Evolutionary conservation across 768 basidiomycete genomes (phyloP).

Genomic region (Russula abietina): DNA sequence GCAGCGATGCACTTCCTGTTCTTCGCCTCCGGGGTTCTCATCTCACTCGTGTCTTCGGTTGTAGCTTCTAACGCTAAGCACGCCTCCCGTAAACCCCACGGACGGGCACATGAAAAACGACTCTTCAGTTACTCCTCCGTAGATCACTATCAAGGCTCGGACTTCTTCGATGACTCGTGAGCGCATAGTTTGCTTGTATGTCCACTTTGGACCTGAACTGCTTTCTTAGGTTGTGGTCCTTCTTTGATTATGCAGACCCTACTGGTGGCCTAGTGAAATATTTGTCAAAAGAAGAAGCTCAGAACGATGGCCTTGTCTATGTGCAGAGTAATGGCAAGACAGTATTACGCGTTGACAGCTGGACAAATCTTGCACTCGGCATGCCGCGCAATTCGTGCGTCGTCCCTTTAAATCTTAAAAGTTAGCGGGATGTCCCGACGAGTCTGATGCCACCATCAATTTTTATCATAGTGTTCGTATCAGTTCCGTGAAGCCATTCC

Average conservation of each 20-base stretch:
- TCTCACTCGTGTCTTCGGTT: not conserved
- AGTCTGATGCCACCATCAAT: not conserved
- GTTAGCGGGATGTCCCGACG: not conserved
- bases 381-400: slow-evolving; percentile 18
- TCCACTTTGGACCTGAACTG: not conserved
- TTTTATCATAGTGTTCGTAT: not conserved
- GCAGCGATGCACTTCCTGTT: not conserved
- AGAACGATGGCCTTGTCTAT: not conserved
- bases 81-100: not conserved
- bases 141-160: not conserved
- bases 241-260: not conserved
- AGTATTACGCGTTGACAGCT: not conserved
- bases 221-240: slow-evolving; percentile 1
- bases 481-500: not conserved
- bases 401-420: too few species aligned
- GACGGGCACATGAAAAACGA: not conserved
- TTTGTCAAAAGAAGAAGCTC: not conserved
- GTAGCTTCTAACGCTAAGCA: not conserved
- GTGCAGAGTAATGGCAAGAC: not conserved
- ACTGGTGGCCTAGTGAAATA: not conserved
- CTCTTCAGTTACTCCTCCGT: not conserved
- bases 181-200: not conserved
- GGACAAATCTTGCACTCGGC: not conserved
- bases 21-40: not conserved
- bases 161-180: not conserved